Conservation (phyloP, 1,284 basidiomycete species). For the Erythrobasidium hasegawianum region DNA sequence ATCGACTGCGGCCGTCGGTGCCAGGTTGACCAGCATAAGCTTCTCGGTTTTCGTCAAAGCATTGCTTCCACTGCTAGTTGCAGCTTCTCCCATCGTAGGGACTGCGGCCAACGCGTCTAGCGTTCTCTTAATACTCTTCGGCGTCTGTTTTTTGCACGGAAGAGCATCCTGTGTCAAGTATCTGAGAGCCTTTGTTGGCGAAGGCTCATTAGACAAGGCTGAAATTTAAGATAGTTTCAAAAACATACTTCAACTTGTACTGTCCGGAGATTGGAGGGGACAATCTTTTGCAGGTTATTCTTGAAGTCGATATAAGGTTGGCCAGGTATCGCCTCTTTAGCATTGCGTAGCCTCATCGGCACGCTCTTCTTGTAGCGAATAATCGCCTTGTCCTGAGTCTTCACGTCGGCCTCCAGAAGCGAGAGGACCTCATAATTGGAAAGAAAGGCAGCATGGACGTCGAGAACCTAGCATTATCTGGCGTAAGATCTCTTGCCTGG, state of each 20-base stretch:
- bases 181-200: background rate
- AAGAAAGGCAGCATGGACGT: conserved; percentile 27
- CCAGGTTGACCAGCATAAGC: conserved; percentile 28
- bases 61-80: conserved; percentile 6
- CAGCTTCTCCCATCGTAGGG: background rate
- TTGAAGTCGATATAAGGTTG: conserved; percentile 24
- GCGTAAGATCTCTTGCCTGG: too few relatives aligned
- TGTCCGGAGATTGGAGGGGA: conserved; percentile 26
- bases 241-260: conserved; percentile 26
- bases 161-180: conserved; percentile 27
- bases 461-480: conserved; percentile 13
- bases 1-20: conserved; percentile 15
- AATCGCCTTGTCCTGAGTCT: conserved; percentile 13
- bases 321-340: background rate
- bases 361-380: conserved; percentile 11
- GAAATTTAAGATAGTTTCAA: background rate
- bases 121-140: conserved; percentile 5
- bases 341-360: background rate
- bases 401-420: conserved; percentile 22
- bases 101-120: conserved; percentile 14
- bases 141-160: conserved; percentile 5
- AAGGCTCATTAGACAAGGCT: background rate
- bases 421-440: conserved; percentile 27
- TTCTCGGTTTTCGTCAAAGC: conserved; percentile 28
- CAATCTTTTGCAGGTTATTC: conserved; percentile 18